Conservation (phyloP, 345 rosid genomes). For the Melaleuca alternifolia region DNA sequence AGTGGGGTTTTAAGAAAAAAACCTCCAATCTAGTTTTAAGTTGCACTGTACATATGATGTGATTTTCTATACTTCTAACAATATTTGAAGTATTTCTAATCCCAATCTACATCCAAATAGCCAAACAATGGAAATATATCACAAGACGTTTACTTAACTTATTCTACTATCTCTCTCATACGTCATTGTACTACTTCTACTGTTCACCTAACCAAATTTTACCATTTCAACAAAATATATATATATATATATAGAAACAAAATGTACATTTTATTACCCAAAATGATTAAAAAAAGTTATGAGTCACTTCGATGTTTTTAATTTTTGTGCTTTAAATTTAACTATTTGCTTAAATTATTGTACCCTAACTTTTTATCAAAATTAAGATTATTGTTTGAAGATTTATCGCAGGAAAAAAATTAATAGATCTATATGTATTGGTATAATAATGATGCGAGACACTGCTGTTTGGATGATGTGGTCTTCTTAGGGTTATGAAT, state of each 20-base stretch:
- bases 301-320: not conserved
- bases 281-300: not conserved
- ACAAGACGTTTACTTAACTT: no score
- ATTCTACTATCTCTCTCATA: no score
- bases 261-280: not conserved
- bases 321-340: not conserved
- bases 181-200: no score
- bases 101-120: no score
- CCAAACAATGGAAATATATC: no score
- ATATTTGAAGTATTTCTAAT: no score
- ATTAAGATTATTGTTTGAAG: not conserved
- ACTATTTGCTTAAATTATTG: not conserved
- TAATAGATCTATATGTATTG: not conserved
- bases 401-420: rapidly evolving
- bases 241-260: not conserved
- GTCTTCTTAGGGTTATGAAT: no score
- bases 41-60: no score
- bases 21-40: no score
- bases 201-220: not conserved
- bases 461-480: no score
- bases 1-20: no score
- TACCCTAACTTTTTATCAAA: not conserved
- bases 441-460: rapidly evolving
- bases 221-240: not conserved
- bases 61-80: no score